phyloP scores from a whole-genome alignment of 2,329 filamentous ascomycete genomes.

The Elsinoe fawcettii region DNA sequence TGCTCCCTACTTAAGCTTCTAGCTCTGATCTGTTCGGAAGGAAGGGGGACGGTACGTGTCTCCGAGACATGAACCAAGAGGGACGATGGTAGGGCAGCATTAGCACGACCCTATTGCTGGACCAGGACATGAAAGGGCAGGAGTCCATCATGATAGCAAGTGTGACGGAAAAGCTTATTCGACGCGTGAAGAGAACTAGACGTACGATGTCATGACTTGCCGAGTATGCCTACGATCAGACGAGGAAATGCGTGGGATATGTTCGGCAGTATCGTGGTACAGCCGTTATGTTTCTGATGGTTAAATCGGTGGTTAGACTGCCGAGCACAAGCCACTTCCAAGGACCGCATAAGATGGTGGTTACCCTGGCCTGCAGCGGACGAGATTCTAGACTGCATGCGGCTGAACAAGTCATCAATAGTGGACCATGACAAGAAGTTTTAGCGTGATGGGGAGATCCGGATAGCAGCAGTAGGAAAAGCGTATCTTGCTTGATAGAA shows the following conservation, averaged over 20 bases:
- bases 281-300: background rate
- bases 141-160: background rate
- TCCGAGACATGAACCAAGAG: background rate
- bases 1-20: background rate
- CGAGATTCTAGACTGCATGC: conserved; percentile 1
- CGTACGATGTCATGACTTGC: background rate
- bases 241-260: background rate
- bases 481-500: background rate
- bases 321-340: conserved; percentile 9
- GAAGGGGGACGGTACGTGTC: conserved; percentile 8
- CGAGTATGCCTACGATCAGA: background rate
- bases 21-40: background rate
- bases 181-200: conserved; percentile 4
- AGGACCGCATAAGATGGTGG: conserved; percentile 1
- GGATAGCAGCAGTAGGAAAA: background rate
- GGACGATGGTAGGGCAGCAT: background rate
- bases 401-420: background rate
- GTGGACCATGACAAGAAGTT: background rate
- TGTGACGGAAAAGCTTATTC: conserved; percentile 11
- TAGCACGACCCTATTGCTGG: background rate
- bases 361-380: background rate
- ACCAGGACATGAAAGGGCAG: background rate
- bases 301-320: conserved; percentile 4
- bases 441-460: background rate
- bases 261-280: background rate